These are phyloP conservation scores for Aquilaria yunnanensis DNA, from an alignment of 345 rosid species.

Conservation along the genomic window DNA sequence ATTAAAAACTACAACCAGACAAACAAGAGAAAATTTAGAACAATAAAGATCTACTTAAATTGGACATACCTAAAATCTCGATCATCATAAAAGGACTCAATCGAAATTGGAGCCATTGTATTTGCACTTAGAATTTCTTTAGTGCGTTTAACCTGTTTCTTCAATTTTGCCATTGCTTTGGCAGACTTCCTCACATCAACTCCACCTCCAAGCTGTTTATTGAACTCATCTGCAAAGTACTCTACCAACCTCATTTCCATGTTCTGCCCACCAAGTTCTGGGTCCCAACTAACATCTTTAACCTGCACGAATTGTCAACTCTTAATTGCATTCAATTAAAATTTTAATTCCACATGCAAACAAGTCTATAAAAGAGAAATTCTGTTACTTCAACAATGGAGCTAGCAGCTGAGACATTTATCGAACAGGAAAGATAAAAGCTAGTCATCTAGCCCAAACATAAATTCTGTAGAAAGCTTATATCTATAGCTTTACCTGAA, in stretches of 20 bases:
- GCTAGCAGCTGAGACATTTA: too few species aligned
- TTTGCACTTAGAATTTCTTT: conserved; percentile 98
- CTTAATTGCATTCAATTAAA: neutral
- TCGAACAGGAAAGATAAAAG: neutral
- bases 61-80: conserved; percentile 75
- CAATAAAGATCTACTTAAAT: neutral
- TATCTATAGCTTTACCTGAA: conserved; percentile 50
- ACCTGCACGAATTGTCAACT: conserved; percentile 40
- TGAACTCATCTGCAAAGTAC: conserved; percentile 91
- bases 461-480: too few species aligned
- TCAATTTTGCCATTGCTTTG: conserved; percentile 98
- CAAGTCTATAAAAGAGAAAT: too few species aligned
- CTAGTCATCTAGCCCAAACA: neutral
- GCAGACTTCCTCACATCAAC: conserved; percentile 88
- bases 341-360: neutral
- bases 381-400: too few species aligned
- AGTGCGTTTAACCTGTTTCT: conserved; percentile 98
- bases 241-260: conserved; percentile 90
- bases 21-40: too few species aligned
- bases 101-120: conserved; percentile 82
- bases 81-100: conserved; percentile 91
- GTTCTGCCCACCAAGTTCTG: conserved; percentile 84
- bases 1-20: too few species aligned
- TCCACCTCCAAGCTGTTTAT: conserved; percentile 81
- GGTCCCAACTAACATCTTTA: conserved; percentile 98